Base-by-base conservation (phyloP, 2,329 filamentous ascomycete species). In the Rutstroemia sydowiana region DNA sequence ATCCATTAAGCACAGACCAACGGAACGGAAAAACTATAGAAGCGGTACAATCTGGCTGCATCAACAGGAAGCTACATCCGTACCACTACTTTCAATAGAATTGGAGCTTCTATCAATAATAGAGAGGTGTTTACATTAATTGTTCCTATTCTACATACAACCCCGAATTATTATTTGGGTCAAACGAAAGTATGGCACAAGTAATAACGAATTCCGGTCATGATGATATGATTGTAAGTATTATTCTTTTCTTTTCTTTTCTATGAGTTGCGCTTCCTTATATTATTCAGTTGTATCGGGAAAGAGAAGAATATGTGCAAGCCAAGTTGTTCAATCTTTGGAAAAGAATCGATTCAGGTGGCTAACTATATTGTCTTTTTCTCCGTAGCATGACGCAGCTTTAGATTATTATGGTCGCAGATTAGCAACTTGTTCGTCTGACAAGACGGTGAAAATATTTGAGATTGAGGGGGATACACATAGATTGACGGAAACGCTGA, bases 391-490 rank as follows among this genome's bases (percentile, higher is more conserved):
- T 71, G 93, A 98, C 80, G 93, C 93, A 59, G 92, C 95, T 60
- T 85, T 98, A 67, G 93, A 98, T 71, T 98, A 97, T 77, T 98
- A 97, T 71, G 93, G 93, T 66, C 85, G 93, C 61, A 87, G 92
- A 67, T 82, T 98, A 63, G 93, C 93, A 57, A 98, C 93, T 60
- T 97, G 93, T 73, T 96, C 91, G 32, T 96, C 92, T 60, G 93
- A 98, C 73, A 91, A 93, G 69, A 97, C 92, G 44, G 95, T 98
- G 76, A 97, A 97, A 76, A 97, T 98, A 68, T 98, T 96, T 68
- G 93, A 98, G 72, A 86, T 98, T 51, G 92, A 97, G 66, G 89
- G 90, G 65, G 91, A 97, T 63, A 81, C 85, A 61, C 92, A 98
- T 72, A 82, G 88, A 58, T 75, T 97, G 63, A 81, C 88, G 31